A percentile compares a stretch with the other conserved stretches of the same genome.
Conservation (phyloP, 352 stramenopile genomes). For the Phytopythium helicoides region DNA sequence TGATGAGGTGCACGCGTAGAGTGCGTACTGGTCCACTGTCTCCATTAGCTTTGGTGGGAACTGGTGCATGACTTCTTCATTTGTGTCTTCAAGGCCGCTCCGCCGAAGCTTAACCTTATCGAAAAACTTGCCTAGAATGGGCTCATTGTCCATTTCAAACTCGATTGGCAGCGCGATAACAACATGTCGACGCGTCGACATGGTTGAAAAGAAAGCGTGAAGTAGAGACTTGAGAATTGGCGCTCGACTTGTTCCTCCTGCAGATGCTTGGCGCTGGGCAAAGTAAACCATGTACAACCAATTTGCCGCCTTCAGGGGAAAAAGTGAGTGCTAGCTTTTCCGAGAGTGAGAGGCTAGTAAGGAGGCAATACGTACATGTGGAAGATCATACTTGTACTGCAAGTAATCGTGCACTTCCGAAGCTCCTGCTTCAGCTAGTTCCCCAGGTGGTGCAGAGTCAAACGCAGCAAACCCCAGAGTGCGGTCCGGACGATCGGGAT, state of each 20-base stretch:
- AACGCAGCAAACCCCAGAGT: constrained; percentile 66
- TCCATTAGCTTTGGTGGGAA: constrained; percentile 33
- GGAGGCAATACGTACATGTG: constrained; percentile 39
- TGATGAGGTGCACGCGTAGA: constrained; percentile 42
- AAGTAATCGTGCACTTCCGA: constrained; percentile 40
- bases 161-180: constrained; percentile 50
- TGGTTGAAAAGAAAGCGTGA: constrained; percentile 42
- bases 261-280: constrained; percentile 40
- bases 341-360: too few relatives aligned
- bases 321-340: not conserved
- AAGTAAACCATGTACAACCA: constrained; percentile 62
- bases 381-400: constrained; percentile 48
- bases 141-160: constrained; percentile 47
- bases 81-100: constrained; percentile 1
- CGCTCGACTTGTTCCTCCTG: constrained; percentile 20
- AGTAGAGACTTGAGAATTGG: constrained; percentile 56
- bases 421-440: constrained; percentile 26
- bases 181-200: constrained; percentile 35
- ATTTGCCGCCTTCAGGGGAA: constrained; percentile 22
- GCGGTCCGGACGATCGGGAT: constrained; percentile 42
- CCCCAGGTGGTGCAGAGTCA: constrained; percentile 43
- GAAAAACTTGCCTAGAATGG: constrained; percentile 60
- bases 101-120: constrained; percentile 23
- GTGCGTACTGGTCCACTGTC: constrained; percentile 36
- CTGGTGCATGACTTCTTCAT: constrained; percentile 7